A percentile compares a stretch with the other conserved stretches of the same genome.
phyloP scores from a whole-genome alignment of 2,329 filamentous ascomycete species.

The Bretziella fagacearum region DNA sequence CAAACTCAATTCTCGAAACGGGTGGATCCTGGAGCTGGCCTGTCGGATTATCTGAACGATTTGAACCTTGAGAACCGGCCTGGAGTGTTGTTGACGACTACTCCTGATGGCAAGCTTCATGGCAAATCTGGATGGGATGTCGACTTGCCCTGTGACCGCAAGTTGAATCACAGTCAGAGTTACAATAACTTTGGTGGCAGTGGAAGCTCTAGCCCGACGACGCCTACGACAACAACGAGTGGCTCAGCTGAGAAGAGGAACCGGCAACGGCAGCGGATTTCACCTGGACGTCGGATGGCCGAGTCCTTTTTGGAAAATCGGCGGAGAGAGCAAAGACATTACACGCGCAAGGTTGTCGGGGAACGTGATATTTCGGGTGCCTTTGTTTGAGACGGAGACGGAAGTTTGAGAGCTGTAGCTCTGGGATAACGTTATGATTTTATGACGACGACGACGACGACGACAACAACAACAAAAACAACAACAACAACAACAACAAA shows the following conservation, averaged over 20 bases:
- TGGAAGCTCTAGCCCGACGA: neutral
- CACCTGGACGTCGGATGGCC: constrained; percentile 11
- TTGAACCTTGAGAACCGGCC: constrained; percentile 7
- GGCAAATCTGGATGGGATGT: too few relatives aligned
- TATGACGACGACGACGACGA: too few relatives aligned
- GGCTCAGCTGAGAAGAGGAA: neutral
- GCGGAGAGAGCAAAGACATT: constrained; percentile 1
- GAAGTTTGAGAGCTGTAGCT: neutral
- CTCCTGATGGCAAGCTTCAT: neutral
- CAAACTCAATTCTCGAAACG: neutral
- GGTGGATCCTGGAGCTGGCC: too few relatives aligned
- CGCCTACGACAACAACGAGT: neutral
- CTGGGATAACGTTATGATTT: neutral
- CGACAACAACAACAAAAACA: too few relatives aligned
- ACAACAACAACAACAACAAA: too few relatives aligned
- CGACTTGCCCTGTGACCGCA: neutral
- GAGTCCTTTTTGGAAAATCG: constrained; percentile 13
- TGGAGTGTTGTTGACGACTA: neutral
- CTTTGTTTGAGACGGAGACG: constrained; percentile 6
- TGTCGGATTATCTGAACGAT: constrained; percentile 3
- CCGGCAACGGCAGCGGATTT: constrained; percentile 7
- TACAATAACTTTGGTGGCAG: constrained; percentile 1
- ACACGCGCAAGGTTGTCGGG: neutral
- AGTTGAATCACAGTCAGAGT: neutral
- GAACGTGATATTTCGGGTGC: constrained; percentile 10